Base-by-base conservation (phyloP, 2,329 filamentous ascomycete species). In the Monosporascus sp. region DNA sequence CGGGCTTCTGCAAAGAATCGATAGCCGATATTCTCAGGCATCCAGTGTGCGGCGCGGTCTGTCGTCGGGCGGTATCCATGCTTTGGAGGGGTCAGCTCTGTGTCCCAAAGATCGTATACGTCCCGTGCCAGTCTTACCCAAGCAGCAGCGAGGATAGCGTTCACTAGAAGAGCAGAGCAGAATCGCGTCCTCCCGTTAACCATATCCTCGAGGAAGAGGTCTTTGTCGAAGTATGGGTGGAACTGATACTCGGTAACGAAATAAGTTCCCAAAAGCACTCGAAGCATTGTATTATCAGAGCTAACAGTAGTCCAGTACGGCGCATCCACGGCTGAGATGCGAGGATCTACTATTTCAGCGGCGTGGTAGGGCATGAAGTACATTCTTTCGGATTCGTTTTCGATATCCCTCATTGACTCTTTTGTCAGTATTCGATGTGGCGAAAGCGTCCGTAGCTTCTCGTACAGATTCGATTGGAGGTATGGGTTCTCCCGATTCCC, bases 1-100 rank as follows among this genome's bases (percentile, higher is more conserved):
- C 67, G 70, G 0, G 71, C 70, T 57, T 75, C 72, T 0, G 70
- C 68, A 4, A 70, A 52, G 20, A 75, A 74, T 2, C 65, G 63
- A 27, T 73, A 74, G 0, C 54, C 45, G 0, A 72, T 57, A 1
- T 60, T 72, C 1, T 63, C 35, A 0, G 70, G 69, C 17, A 68
- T 68, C 71, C 71, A 74, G 48, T 68, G 70, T 41, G 72, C 61
- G 2, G 64, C 63, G 0, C 72, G 69, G 2, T 66, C 56, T 0
- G 57, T 43, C 19, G 70, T 57, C 0, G 27, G 51, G 1, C 53
- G 56, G 49, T 69, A 63, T 27, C 66, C 70, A 37, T 67, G 61
- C 70, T 74, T 43, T 2, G 1, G 27, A 37, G 20, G 14, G 14
- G 49, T 58, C 35, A 60, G 52, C 19, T 27, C 38, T 37, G 37